A percentile compares a stretch with the other conserved stretches of the same genome.
These are phyloP conservation scores for Populus euphratica DNA, from an alignment of 345 rosid species.

Conservation along the genomic window DNA sequence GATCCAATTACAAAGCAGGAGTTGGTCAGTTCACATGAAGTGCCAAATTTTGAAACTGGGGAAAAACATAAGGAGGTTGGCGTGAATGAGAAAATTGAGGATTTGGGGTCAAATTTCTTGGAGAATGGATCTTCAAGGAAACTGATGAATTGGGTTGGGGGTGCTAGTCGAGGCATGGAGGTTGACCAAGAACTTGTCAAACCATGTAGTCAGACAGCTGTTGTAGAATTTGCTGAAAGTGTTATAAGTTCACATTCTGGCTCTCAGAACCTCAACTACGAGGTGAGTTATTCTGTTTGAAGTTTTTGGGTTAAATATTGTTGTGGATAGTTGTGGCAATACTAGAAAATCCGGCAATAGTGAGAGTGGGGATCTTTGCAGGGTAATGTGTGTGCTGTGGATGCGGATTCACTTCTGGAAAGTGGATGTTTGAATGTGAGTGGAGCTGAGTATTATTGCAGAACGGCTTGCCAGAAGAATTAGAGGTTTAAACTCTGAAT, in stretches of 20 bases:
- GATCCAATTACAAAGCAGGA: constrained; percentile 15
- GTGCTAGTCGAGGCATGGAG: constrained; percentile 21
- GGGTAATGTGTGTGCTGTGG: constrained; percentile 36
- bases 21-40: constrained; percentile 32
- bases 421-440: constrained; percentile 35
- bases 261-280: constrained; percentile 38
- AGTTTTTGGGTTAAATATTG: constrained; percentile 35
- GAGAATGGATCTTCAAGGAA: constrained; percentile 25
- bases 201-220: constrained; percentile 36
- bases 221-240: constrained; percentile 35
- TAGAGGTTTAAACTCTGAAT: constrained; percentile 49
- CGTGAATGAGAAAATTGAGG: constrained; percentile 22
- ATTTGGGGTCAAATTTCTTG: constrained; percentile 29
- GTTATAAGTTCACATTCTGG: constrained; percentile 34
- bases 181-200: constrained; percentile 37
- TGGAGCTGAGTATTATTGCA: constrained; percentile 26
- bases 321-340: constrained; percentile 28
- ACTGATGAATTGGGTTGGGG: constrained; percentile 23
- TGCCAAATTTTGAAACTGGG: constrained; percentile 24
- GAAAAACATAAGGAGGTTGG: constrained; percentile 20
- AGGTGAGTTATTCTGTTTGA: constrained; percentile 53
- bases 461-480: constrained; percentile 43
- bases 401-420: constrained; percentile 34
- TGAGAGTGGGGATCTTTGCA: constrained; percentile 49
- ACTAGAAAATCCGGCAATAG: constrained; percentile 33